Evolutionary conservation across 805 yeast species (phyloP).

Genomic region (Kazachstania psychrophila): DNA sequence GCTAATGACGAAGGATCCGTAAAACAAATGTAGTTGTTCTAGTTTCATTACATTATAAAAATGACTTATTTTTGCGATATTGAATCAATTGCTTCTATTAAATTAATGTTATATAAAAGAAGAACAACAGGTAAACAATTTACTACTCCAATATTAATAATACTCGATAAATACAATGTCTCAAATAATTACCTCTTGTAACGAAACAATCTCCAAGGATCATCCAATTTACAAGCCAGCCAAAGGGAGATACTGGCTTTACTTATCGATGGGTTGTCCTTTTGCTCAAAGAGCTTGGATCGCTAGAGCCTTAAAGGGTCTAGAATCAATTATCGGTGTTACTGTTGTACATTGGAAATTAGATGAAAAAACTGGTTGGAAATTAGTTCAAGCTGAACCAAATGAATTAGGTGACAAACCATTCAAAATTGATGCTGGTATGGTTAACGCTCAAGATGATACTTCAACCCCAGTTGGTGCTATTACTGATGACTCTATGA

Average conservation of each 20-base stretch:
- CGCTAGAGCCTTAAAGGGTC: conserved; percentile 63
- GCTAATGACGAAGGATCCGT: too few species aligned
- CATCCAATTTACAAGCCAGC: conserved; percentile 69
- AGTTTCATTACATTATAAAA: too few species aligned
- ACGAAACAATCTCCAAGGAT: neutral
- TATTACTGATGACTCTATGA: conserved; percentile 11
- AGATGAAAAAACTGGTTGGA: conserved; percentile 79
- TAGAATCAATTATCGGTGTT: conserved; percentile 47
- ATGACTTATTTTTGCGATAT: too few species aligned
- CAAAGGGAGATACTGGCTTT: conserved; percentile 72
- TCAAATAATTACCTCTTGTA: too few species aligned
- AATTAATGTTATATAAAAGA: too few species aligned
- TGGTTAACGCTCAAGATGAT: conserved; percentile 8
- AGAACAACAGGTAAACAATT: too few species aligned
- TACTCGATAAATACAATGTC: too few species aligned
- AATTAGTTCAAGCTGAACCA: conserved; percentile 35
- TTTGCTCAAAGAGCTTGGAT: conserved; percentile 86
- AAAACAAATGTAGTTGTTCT: too few species aligned
- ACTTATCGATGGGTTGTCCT: conserved; percentile 87
- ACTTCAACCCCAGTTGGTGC: conserved; percentile 9
- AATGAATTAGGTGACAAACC: conserved; percentile 5
- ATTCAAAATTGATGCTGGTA: conserved; percentile 15
- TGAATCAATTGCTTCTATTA: too few species aligned
- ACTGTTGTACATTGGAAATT: conserved; percentile 86
- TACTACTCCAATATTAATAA: too few species aligned